Conservation (phyloP, 78 protist species). For the Pigoraptor vietnamica region DNA sequence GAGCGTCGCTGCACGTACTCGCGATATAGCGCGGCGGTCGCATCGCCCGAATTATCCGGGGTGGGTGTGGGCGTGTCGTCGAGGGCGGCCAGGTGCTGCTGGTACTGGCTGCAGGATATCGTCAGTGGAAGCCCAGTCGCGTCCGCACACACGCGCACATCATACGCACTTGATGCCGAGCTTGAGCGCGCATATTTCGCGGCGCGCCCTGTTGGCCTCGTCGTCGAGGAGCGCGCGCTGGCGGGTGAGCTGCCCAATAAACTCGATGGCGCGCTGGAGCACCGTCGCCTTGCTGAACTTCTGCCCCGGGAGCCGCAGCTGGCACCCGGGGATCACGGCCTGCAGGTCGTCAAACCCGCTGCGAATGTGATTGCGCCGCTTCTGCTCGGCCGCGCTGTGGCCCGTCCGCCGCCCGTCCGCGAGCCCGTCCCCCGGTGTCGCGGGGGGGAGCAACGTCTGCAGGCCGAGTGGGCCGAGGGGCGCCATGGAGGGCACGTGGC, state of each 20-base stretch:
- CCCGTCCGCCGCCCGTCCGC: background rate
- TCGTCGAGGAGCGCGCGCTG: background rate
- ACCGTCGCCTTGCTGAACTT: background rate
- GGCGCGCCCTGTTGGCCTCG: background rate
- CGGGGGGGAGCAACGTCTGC: background rate
- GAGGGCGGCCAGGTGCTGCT: background rate
- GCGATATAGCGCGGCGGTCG: background rate
- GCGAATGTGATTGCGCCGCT: background rate
- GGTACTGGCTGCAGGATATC: background rate
- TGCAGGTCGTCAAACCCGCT: conserved; percentile 1
- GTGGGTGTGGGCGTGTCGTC: background rate
- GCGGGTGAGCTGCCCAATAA: background rate
- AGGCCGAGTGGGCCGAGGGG: background rate
- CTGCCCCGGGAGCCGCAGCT: background rate
- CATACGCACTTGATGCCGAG: background rate
- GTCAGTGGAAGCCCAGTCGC: too few species aligned
- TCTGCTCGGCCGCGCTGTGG: conserved; percentile 2
- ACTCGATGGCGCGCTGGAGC: background rate
- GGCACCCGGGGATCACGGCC: background rate
- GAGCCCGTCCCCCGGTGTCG: too few species aligned
- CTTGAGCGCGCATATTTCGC: background rate
- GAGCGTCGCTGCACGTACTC: background rate
- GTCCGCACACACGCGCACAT: too few species aligned
- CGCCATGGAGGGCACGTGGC: background rate
- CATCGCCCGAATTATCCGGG: background rate